Conservation (phyloP, 1,284 basidiomycete genomes). For the Thelephora terrestris region DNA sequence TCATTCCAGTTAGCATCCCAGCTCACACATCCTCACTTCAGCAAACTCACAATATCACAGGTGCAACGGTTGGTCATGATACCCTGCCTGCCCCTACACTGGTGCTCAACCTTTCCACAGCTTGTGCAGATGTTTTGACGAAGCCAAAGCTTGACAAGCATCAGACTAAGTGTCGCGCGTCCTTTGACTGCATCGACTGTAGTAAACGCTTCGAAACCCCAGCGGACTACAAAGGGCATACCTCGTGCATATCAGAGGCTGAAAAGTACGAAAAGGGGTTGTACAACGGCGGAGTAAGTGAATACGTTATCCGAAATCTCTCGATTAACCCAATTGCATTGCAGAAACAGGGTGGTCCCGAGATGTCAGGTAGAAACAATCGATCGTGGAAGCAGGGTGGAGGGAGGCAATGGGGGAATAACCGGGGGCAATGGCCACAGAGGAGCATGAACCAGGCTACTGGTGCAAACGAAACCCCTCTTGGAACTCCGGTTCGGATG, state of each 20-base stretch:
- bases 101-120: conserved; percentile 25
- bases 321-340: neutral
- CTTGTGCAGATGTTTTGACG: conserved; percentile 77
- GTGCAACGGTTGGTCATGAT: conserved; percentile 33
- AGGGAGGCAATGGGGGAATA: neutral
- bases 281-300: conserved; percentile 53
- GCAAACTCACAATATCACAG: conserved; percentile 16
- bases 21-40: too few species aligned
- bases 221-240: conserved; percentile 74
- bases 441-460: conserved; percentile 24
- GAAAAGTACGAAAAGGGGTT: conserved; percentile 86
- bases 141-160: conserved; percentile 85
- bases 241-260: conserved; percentile 78
- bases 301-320: neutral
- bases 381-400: neutral
- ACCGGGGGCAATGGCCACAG: conserved; percentile 12
- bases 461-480: conserved; percentile 58
- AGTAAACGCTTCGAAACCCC: conserved; percentile 69
- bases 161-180: conserved; percentile 43
- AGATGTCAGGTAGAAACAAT: neutral
- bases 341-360: conserved; percentile 7
- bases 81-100: neutral
- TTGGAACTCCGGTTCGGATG: conserved; percentile 51
- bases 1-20: too few species aligned
- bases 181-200: conserved; percentile 86